Conservation (phyloP, 2,329 filamentous ascomycete species). For the Xylaria sp. region DNA sequence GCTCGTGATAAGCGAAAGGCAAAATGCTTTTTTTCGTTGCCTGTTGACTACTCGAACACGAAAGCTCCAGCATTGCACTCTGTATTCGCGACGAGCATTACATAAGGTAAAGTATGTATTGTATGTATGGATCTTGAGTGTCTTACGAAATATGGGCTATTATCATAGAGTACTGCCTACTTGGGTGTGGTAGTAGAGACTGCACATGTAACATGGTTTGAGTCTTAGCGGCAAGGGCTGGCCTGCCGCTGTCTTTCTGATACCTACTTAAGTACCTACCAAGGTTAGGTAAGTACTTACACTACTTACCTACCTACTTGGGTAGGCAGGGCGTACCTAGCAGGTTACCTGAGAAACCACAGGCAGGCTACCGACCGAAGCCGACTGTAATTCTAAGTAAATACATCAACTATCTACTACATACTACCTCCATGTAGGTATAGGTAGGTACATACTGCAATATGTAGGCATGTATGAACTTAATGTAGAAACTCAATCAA, state of each 20-base stretch:
- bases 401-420: not conserved
- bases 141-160: not conserved
- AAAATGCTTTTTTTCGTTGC: not conserved
- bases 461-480: too few relatives aligned
- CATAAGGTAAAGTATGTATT: too few relatives aligned
- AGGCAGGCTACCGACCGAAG: not conserved
- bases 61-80: not conserved
- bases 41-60: not conserved
- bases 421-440: not conserved
- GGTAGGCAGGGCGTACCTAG: not conserved
- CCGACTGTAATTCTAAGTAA: not conserved
- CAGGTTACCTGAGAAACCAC: constrained; percentile 6
- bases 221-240: not conserved
- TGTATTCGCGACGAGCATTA: not conserved
- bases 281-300: too few relatives aligned
- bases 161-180: too few relatives aligned
- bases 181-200: not conserved
- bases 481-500: not conserved
- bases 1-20: constrained; percentile 5
- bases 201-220: not conserved
- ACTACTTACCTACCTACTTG: not conserved
- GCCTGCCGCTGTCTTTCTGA: not conserved
- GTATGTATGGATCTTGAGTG: not conserved
- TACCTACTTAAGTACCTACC: not conserved
- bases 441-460: too few relatives aligned